Evolutionary conservation across 768 basidiomycete genomes (phyloP).

Genomic region (Guyanaporus albipodus): DNA sequence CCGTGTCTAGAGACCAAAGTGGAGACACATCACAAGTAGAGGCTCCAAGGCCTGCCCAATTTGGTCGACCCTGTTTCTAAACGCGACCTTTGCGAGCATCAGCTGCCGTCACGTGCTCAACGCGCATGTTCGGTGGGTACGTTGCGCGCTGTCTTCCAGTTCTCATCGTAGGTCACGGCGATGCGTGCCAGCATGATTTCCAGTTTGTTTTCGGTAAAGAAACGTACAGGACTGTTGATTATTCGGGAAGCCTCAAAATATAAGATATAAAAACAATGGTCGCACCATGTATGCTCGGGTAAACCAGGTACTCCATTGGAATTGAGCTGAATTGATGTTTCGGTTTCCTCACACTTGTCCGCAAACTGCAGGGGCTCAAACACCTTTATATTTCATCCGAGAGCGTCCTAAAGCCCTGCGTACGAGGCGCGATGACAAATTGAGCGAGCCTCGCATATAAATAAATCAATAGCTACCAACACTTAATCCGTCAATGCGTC

Average conservation of each 20-base stretch:
- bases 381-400: constrained; percentile 28
- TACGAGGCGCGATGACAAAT: constrained; percentile 22
- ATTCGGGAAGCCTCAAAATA: too few species aligned
- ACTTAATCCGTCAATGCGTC: neutral
- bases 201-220: neutral
- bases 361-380: constrained; percentile 1
- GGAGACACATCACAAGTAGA: too few species aligned
- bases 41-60: neutral
- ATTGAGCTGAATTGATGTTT: constrained; percentile 27
- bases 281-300: constrained; percentile 14
- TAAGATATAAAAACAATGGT: too few species aligned
- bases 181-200: neutral
- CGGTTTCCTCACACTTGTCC: neutral
- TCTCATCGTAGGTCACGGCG: constrained; percentile 1
- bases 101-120: neutral
- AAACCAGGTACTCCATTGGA: constrained; percentile 30
- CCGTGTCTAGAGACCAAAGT: too few species aligned
- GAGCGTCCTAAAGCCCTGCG: constrained; percentile 34
- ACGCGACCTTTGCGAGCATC: neutral
- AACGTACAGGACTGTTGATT: neutral
- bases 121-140: neutral
- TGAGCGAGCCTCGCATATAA: neutral
- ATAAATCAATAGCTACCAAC: neutral
- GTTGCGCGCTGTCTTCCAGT: neutral
- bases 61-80: neutral